Conservation (phyloP, 805 yeast genomes). For the Yamadazyma nakazawae region DNA sequence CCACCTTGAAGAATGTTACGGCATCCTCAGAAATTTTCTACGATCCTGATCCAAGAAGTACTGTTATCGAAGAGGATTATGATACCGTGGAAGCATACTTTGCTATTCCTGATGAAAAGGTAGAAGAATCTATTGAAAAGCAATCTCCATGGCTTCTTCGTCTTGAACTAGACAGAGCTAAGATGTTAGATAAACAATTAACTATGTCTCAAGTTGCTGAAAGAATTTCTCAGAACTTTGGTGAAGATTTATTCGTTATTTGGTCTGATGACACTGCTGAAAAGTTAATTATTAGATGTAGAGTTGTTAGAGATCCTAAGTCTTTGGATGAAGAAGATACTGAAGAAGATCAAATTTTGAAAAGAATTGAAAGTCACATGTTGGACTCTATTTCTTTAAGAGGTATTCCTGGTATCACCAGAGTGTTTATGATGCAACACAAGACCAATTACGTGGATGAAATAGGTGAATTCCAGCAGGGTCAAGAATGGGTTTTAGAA, state of each 20-base stretch:
- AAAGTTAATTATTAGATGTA: conserved; percentile 93
- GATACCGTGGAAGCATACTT: conserved; percentile 97
- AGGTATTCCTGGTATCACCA: conserved; percentile 91
- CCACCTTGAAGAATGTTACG: conserved; percentile 90
- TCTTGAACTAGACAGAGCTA: conserved; percentile 95
- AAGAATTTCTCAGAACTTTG: conserved; percentile 87
- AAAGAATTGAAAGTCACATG: conserved; percentile 94
- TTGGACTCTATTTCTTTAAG: conserved; percentile 89
- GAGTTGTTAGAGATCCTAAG: conserved; percentile 96
- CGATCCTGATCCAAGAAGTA: conserved; percentile 96
- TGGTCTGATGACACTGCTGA: conserved; percentile 99
- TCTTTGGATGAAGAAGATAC: conserved; percentile 90
- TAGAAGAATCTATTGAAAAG: conserved; percentile 86
- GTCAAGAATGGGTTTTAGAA: conserved; percentile 97
- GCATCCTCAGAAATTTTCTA: conserved; percentile 96
- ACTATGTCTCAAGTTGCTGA: conserved; percentile 98
- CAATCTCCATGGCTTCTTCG: conserved; percentile 98
- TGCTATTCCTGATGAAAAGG: conserved; percentile 96
- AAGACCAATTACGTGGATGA: conserved; percentile 69
- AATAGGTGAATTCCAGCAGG: conserved; percentile 83
- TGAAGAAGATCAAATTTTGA: conserved; percentile 95
- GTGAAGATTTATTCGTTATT: conserved; percentile 92
- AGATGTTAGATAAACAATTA: conserved; percentile 96
- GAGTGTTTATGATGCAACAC: conserved; percentile 88
- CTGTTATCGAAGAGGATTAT: conserved; percentile 94